These are phyloP conservation scores for Mucor velutinosus DNA, from an alignment of 371 early-diverging fungal genomes.

Conservation along the genomic window DNA sequence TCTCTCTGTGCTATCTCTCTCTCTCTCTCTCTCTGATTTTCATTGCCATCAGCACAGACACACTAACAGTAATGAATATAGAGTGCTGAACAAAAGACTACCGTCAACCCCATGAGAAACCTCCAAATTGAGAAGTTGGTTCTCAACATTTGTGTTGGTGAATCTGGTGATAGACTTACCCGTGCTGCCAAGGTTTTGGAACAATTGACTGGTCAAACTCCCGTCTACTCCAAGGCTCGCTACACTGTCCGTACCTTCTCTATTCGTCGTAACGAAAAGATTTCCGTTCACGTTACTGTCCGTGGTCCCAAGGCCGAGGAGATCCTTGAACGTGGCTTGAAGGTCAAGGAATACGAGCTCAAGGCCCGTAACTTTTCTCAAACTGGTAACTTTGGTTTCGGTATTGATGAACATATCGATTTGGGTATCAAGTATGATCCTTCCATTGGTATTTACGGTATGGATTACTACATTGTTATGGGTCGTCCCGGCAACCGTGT, in stretches of 20 bases:
- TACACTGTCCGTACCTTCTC: slow-evolving; percentile 99
- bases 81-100: slow-evolving; percentile 65
- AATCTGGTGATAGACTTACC: slow-evolving; percentile 99
- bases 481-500: slow-evolving; percentile 98
- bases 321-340: slow-evolving; percentile 98
- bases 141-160: slow-evolving; percentile 99
- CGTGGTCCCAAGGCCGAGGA: slow-evolving; percentile 88
- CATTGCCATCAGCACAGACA: too few species aligned
- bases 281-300: slow-evolving; percentile 98
- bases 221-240: slow-evolving; percentile 99
- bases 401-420: slow-evolving; percentile 99
- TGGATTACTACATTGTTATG: slow-evolving; percentile 99
- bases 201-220: slow-evolving; percentile 99
- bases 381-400: slow-evolving; percentile 99
- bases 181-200: slow-evolving; percentile 99
- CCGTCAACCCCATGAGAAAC: slow-evolving; percentile 94
- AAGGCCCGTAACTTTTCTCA: slow-evolving; percentile 94
- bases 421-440: slow-evolving; percentile 99
- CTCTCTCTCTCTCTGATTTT: too few species aligned
- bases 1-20: too few species aligned
- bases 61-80: slow-evolving; percentile 23
- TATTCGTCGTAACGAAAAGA: slow-evolving; percentile 99
- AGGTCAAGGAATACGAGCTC: slow-evolving; percentile 99
- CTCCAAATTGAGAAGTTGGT: slow-evolving; percentile 99
- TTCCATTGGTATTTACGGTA: slow-evolving; percentile 97